Evolutionary conservation across 202 grass and related monocot genomes (phyloP).

Genomic region (Alloteropsis angusta): DNA sequence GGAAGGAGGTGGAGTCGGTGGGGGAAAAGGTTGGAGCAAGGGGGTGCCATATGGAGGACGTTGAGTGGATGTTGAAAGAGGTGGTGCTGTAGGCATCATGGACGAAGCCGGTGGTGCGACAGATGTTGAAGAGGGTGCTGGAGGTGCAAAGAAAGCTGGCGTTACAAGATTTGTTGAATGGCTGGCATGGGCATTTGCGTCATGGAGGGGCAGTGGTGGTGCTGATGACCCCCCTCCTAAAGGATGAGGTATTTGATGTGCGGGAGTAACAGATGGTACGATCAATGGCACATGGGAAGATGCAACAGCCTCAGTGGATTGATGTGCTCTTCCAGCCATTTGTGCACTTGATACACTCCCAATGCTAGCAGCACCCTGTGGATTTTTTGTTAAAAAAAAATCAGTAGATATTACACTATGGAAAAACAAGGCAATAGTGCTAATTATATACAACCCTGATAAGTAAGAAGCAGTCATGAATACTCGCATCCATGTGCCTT

Average conservation of each 20-base stretch:
- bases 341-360: conserved; percentile 30
- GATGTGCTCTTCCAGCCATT: conserved; percentile 32
- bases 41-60: conserved; percentile 46
- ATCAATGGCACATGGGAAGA: conserved; percentile 28
- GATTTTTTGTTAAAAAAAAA: conserved; percentile 4
- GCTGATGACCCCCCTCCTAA: conserved; percentile 39
- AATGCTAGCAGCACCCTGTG: conserved; percentile 45
- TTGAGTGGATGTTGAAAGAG: conserved; percentile 28
- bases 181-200: conserved; percentile 18
- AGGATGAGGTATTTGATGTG: conserved; percentile 37
- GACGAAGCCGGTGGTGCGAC: conserved; percentile 25
- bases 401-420: neutral
- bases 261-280: conserved; percentile 26
- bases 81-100: conserved; percentile 38
- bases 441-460: neutral
- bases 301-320: conserved; percentile 21
- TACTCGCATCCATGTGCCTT: neutral
- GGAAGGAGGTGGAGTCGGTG: conserved; percentile 55
- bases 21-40: conserved; percentile 71
- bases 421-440: neutral
- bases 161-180: conserved; percentile 53
- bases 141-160: conserved; percentile 57
- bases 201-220: conserved; percentile 40
- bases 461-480: neutral
- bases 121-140: conserved; percentile 38